Evolutionary conservation across 257 asterid genomes (phyloP).

Genomic region (Echites panduratus): DNA sequence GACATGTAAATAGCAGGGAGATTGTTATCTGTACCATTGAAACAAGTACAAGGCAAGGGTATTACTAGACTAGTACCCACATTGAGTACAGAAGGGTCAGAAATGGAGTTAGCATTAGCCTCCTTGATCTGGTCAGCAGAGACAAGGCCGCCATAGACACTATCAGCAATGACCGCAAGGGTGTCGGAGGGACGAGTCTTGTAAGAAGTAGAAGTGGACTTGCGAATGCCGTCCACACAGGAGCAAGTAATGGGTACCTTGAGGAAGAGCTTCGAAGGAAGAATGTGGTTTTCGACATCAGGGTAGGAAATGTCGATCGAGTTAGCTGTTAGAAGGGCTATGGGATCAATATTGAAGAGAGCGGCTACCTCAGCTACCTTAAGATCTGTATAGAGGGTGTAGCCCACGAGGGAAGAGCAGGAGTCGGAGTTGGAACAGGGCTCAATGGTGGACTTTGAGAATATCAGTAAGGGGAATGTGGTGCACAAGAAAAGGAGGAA

Average conservation of each 20-base stretch:
- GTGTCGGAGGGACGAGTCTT: slow-evolving; percentile 83
- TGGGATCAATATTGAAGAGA: slow-evolving; percentile 81
- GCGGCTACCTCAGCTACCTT: slow-evolving; percentile 88
- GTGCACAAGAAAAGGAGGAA: background rate
- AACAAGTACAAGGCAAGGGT: slow-evolving; percentile 96
- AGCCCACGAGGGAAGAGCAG: slow-evolving; percentile 73
- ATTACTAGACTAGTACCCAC: slow-evolving; percentile 59
- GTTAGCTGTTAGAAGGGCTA: slow-evolving; percentile 70
- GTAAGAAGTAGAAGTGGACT: slow-evolving; percentile 55
- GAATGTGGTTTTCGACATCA: slow-evolving; percentile 91
- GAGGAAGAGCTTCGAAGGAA: slow-evolving; percentile 73
- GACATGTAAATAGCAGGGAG: slow-evolving; percentile 82
- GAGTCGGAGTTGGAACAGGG: slow-evolving; percentile 79
- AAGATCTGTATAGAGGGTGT: slow-evolving; percentile 93
- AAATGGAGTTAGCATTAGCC: slow-evolving; percentile 54
- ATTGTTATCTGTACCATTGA: slow-evolving; percentile 72
- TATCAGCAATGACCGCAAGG: slow-evolving; percentile 47
- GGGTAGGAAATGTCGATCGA: slow-evolving; percentile 69
- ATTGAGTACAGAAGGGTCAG: slow-evolving; percentile 60
- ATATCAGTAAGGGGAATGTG: slow-evolving; percentile 13
- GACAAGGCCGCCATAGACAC: slow-evolving; percentile 67
- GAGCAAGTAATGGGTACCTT: slow-evolving; percentile 67
- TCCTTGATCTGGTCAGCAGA: slow-evolving; percentile 83
- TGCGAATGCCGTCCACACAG: slow-evolving; percentile 84
- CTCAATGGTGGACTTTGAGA: slow-evolving; percentile 80